Conservation (phyloP, 495 filamentous ascomycete species). For the Friedmanniomyces endolithicus region DNA sequence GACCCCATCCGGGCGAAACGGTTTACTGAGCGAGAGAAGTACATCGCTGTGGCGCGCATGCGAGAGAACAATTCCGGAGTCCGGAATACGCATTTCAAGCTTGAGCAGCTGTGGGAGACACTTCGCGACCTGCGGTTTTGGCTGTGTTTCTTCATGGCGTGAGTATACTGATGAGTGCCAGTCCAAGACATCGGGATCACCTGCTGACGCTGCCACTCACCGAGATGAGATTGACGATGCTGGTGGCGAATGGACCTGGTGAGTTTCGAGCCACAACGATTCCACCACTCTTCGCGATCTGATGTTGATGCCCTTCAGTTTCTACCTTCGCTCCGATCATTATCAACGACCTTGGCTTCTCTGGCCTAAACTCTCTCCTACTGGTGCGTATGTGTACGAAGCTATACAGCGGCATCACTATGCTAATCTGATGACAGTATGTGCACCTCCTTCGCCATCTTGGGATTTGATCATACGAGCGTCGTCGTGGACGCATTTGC, state of each 20-base stretch:
- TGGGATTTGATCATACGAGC: no score
- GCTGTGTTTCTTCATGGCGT: constrained; percentile 30
- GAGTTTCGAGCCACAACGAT: background rate
- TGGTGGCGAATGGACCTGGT: background rate
- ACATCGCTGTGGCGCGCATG: constrained; percentile 21
- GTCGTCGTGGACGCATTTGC: no score
- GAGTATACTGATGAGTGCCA: no score
- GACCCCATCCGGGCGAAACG: constrained; percentile 39
- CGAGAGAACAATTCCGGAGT: constrained; percentile 23
- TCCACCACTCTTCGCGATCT: no score
- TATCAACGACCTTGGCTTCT: constrained; percentile 37
- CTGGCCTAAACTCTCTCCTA: constrained; percentile 34
- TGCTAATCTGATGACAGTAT: no score
- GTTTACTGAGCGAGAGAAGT: constrained; percentile 19
- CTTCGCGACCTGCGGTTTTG: constrained; percentile 36
- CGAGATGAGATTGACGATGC: constrained; percentile 28
- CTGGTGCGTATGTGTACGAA: no score
- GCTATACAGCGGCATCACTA: no score
- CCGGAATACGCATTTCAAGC: constrained; percentile 23
- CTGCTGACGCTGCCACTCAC: no score
- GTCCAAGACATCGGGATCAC: no score
- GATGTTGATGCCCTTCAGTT: constrained; percentile 20
- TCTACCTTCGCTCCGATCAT: constrained; percentile 34
- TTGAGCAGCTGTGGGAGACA: constrained; percentile 34
- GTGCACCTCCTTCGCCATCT: no score